Conservation (phyloP, 2,329 filamentous ascomycete species). For the Cladophialophora bantiana region DNA sequence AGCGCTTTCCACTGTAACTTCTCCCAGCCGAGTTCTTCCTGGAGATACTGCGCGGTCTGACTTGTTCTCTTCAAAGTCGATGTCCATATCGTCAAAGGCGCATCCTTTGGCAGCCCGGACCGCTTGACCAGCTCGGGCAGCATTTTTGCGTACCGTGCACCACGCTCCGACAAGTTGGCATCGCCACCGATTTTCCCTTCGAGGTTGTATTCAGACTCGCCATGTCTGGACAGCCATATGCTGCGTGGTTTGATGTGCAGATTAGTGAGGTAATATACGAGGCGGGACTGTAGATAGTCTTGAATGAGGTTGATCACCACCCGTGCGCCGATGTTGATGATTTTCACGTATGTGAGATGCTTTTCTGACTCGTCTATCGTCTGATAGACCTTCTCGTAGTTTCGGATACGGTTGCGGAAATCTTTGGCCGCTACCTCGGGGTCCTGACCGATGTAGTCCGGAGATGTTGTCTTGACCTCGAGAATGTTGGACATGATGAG, state of each 20-base stretch:
- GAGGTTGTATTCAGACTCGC: constrained; percentile 92
- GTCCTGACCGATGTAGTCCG: constrained; percentile 86
- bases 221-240: constrained; percentile 97
- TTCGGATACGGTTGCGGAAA: constrained; percentile 91
- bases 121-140: constrained; percentile 83
- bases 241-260: constrained; percentile 95
- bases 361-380: constrained; percentile 89
- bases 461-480: constrained; percentile 95
- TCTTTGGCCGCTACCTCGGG: constrained; percentile 89
- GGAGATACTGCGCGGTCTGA: constrained; percentile 84
- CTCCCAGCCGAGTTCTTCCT: constrained; percentile 73
- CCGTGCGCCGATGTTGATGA: constrained; percentile 88
- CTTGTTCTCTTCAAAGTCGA: constrained; percentile 84
- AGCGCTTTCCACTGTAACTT: constrained; percentile 98
- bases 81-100: constrained; percentile 75
- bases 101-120: constrained; percentile 76
- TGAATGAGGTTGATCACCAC: constrained; percentile 98
- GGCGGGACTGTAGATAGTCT: constrained; percentile 93
- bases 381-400: constrained; percentile 97
- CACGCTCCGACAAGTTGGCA: constrained; percentile 82
- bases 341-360: constrained; percentile 91
- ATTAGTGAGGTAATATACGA: constrained; percentile 99
- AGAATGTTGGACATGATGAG: constrained; percentile 98
- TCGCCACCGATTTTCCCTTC: constrained; percentile 92
- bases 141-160: constrained; percentile 83